phyloP scores from a whole-genome alignment of 2,329 filamentous ascomycete species.

The Fusarium sp. region DNA sequence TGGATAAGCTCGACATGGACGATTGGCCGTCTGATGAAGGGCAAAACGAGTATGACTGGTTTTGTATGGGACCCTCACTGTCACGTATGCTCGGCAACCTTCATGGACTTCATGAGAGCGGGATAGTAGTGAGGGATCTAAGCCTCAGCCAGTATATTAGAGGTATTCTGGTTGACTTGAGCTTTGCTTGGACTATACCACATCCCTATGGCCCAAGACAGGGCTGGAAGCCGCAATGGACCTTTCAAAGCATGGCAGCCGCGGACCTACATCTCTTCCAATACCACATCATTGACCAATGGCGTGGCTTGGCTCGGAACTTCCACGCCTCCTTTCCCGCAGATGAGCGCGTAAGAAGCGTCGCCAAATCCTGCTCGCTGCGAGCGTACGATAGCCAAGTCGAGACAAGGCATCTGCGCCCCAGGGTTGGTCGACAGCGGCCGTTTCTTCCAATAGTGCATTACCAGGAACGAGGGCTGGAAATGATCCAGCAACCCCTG shows the following conservation, averaged over 20 bases:
- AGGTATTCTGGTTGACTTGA: neutral
- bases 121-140: neutral
- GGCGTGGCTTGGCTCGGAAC: no score
- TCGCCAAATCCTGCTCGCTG: neutral
- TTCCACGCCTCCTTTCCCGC: no score
- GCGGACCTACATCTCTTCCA: neutral
- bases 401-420: neutral
- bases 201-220: neutral
- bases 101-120: neutral
- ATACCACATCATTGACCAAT: neutral
- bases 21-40: neutral
- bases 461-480: neutral
- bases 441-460: neutral
- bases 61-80: neutral
- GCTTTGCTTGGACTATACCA: neutral
- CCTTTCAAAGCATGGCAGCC: neutral
- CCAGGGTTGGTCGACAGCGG: neutral
- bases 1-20: neutral
- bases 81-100: neutral
- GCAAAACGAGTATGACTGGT: neutral
- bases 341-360: no score
- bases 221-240: neutral
- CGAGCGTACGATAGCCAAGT: neutral
- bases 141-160: neutral
- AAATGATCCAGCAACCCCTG: neutral